Evolutionary conservation across 73 alveolate species (phyloP).

Genomic region (Paramecium bursaria): DNA sequence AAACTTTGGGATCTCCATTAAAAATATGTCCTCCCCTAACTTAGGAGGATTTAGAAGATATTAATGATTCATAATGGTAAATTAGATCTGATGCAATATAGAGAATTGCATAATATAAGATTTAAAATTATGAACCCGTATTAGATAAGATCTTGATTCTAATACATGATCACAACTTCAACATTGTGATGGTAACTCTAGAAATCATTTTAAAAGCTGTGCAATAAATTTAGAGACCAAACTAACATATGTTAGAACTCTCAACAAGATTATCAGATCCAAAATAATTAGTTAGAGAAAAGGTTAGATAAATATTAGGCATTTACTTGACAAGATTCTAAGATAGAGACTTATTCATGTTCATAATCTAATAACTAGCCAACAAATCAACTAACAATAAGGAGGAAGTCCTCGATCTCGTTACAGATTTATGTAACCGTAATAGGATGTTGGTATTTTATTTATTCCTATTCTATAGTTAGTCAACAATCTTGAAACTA

Average conservation of each 20-base stretch:
- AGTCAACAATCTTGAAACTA: slow-evolving; percentile 40
- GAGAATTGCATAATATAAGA: neutral
- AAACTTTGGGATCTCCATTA: neutral
- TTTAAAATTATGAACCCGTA: neutral
- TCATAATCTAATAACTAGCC: neutral
- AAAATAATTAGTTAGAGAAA: slow-evolving; percentile 10
- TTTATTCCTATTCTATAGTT: slow-evolving; percentile 26
- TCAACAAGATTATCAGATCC: slow-evolving; percentile 37
- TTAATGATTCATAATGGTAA: slow-evolving; percentile 40
- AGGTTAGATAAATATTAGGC: slow-evolving; percentile 23
- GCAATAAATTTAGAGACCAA: neutral
- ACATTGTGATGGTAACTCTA: slow-evolving; percentile 30
- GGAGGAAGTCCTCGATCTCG: slow-evolving; percentile 60
- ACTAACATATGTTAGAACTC: neutral
- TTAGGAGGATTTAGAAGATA: neutral
- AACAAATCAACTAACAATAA: slow-evolving; percentile 47
- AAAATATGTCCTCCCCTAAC: slow-evolving; percentile 1
- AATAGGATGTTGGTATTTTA: slow-evolving; percentile 46
- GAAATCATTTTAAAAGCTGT: slow-evolving; percentile 16
- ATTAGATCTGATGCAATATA: slow-evolving; percentile 49
- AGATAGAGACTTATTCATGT: slow-evolving; percentile 15
- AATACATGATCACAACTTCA: slow-evolving; percentile 47
- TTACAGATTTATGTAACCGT: slow-evolving; percentile 15
- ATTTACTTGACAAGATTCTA: slow-evolving; percentile 8
- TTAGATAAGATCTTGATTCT: neutral